Evolutionary conservation across 768 basidiomycete genomes (phyloP), one percentile per base, ranked within the genome.

Genomic region (Rhizopogon vinicolor): DNA sequence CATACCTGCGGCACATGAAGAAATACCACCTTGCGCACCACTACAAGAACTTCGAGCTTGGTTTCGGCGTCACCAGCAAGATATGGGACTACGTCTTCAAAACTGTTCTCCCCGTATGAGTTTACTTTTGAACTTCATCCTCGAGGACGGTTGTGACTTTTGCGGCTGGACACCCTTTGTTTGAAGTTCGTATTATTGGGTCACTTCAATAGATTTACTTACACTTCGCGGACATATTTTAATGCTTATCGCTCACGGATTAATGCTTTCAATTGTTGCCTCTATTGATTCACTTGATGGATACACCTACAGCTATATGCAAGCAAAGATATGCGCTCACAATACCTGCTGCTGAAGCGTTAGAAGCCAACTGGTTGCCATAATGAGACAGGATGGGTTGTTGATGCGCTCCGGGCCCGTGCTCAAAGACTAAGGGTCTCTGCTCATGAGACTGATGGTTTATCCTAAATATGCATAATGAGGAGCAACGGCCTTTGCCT

Each of bases 1-100:
- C 85, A 37, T 97, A 98, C 73, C 69, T 98, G 73, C 80, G 79
- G 55, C 88, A 93, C 67, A 89, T 91, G 89, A 99, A 99, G 78
- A 91, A 91, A 68, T 98, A 98, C 67, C 97, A 99, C 64, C 82
- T 99, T 59, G 94, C 93, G 7, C 95, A 98, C 66, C 96, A 98
- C 70, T 97, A 96, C 78, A 97, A 97, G 74, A 96, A 97, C 76
- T 96, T 93, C 68, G 93, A 97, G 66, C 87, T 98, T 43, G 95
- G 94, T 16, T 98, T 95, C 66, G 95, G 96, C 33, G 95, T 98
- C 10, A 98, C 95, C 7, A 93, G 91, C 75, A 98, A 96, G 76
- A 75, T 98, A 41, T 98, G 96, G 96, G 96, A 98, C 70, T 74
- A 84, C 65, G 82, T 95, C 40, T 97, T 97, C 71, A 89, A 86